phyloP scores from a whole-genome alignment of 345 rosid species.

The Crucihimalaya himalaica region DNA sequence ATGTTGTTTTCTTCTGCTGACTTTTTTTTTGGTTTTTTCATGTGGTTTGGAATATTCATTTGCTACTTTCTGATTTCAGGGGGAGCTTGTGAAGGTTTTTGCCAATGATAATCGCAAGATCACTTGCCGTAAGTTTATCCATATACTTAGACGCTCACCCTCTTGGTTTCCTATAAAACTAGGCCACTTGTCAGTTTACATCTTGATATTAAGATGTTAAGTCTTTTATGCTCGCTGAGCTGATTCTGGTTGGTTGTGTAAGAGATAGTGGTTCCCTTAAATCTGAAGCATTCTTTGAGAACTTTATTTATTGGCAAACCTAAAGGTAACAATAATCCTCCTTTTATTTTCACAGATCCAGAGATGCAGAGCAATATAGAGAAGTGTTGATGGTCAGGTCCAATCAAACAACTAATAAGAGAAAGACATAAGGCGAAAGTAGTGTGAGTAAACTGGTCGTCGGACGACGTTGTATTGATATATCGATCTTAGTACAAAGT shows the following conservation, averaged over 20 bases:
- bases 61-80: conserved; percentile 57
- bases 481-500: no score
- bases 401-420: no score
- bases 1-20: conserved; percentile 19
- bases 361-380: conserved; percentile 74
- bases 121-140: conserved; percentile 62
- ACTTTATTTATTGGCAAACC: not conserved
- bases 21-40: conserved; percentile 9
- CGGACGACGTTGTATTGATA: no score
- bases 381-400: no score
- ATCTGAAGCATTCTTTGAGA: conserved; percentile 20
- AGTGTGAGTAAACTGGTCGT: no score
- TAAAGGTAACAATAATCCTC: conserved; percentile 13
- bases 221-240: conserved; percentile 6
- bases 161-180: not conserved
- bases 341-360: conserved; percentile 51
- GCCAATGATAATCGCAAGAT: conserved; percentile 92
- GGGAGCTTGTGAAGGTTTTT: conserved; percentile 94
- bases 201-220: not conserved
- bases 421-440: no score
- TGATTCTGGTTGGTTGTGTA: conserved; percentile 5
- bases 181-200: not conserved
- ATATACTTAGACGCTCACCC: not conserved
- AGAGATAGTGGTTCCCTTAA: conserved; percentile 8
- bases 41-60: conserved; percentile 19